These are phyloP conservation scores for Lentinus tigrinus DNA, from an alignment of 768 basidiomycete genomes.

Conservation along the genomic window DNA sequence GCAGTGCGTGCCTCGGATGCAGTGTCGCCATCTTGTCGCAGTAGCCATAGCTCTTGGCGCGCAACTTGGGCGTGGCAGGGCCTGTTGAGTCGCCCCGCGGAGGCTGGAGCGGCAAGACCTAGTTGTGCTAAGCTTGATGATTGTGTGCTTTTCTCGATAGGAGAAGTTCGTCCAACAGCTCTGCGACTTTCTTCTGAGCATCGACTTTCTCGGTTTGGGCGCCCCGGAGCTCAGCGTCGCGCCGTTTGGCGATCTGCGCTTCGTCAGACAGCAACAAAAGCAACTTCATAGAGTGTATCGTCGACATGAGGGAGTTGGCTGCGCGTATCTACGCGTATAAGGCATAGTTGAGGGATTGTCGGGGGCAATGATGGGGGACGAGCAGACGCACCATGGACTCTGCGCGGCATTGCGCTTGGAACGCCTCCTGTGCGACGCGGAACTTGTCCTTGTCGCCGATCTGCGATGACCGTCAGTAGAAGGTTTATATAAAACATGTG, in stretches of 20 bases:
- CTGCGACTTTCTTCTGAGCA: constrained; percentile 59
- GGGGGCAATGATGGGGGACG: too few relatives aligned
- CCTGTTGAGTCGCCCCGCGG: too few relatives aligned
- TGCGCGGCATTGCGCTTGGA: constrained; percentile 80
- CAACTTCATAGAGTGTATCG: constrained; percentile 91
- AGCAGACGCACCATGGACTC: constrained; percentile 73
- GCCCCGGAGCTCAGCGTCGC: constrained; percentile 70
- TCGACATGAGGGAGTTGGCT: constrained; percentile 84
- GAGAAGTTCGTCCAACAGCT: constrained; percentile 63
- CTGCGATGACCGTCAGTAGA: constrained; percentile 33
- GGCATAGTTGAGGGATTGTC: too few relatives aligned
- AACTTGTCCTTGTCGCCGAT: constrained; percentile 89
- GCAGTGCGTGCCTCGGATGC: too few relatives aligned
- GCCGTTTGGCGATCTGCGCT: constrained; percentile 75
- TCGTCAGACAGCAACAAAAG: constrained; percentile 87
- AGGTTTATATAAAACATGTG: too few relatives aligned
- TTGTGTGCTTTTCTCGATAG: background rate
- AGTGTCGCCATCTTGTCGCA: too few relatives aligned
- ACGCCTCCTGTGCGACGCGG: constrained; percentile 80
- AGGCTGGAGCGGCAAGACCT: too few relatives aligned
- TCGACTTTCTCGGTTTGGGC: constrained; percentile 66
- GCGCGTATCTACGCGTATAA: constrained; percentile 62
- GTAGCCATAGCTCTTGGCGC: too few relatives aligned
- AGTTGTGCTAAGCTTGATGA: too few relatives aligned
- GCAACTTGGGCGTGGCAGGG: too few relatives aligned